Percentiles rank a stretch among this genome's conserved stretches.
phyloP scores from a whole-genome alignment of 768 basidiomycete species.

The Suillus sp. region DNA sequence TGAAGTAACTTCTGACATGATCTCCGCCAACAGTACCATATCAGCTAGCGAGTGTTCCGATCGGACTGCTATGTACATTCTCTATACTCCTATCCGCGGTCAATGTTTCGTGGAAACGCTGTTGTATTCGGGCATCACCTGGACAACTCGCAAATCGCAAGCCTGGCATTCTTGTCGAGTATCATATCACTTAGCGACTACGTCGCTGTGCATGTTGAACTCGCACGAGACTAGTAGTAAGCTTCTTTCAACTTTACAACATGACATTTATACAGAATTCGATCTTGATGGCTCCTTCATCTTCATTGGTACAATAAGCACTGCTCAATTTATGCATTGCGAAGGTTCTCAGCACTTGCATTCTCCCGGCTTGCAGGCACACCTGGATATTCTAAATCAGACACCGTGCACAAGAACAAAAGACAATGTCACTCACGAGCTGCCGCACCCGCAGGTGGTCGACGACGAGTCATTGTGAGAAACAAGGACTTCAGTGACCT shows the following conservation, averaged over 20 bases:
- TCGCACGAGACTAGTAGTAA: background rate
- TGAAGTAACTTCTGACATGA: background rate
- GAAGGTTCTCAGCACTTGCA: slow-evolving; percentile 2
- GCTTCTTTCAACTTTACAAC: background rate
- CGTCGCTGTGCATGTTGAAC: background rate
- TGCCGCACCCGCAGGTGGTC: background rate
- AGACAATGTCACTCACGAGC: background rate
- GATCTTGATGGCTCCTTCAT: background rate
- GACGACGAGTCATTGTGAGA: background rate
- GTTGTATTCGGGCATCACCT: background rate
- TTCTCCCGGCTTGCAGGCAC: slow-evolving; percentile 4
- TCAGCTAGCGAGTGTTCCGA: background rate
- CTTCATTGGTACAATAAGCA: background rate
- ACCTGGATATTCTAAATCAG: background rate
- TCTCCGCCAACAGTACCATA: background rate
- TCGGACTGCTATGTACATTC: background rate
- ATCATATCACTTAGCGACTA: background rate
- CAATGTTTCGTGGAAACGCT: background rate
- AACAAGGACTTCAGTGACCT: slow-evolving; percentile 6
- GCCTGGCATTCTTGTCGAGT: background rate
- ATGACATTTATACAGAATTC: background rate
- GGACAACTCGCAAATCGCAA: background rate
- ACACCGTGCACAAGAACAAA: background rate
- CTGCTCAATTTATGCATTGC: background rate
- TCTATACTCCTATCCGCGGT: background rate